A percentile compares a stretch with the other conserved stretches of the same genome.
Evolutionary conservation across 495 filamentous ascomycete genomes (phyloP).

Genomic region (Cercophora scortea): DNA sequence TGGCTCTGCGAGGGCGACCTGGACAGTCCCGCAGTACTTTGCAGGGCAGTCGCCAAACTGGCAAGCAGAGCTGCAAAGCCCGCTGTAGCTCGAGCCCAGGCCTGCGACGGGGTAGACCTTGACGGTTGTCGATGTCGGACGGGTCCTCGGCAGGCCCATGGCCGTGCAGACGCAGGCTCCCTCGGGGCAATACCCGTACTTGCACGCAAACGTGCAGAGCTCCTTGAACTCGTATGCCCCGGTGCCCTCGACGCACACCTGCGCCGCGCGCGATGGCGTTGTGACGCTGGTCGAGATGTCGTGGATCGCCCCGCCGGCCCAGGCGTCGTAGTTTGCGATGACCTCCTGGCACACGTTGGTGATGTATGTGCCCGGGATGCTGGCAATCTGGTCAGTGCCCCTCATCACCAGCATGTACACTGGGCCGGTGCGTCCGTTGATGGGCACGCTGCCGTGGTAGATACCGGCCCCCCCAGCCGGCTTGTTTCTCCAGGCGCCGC

Average conservation of each 20-base stretch:
- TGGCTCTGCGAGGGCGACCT: no score
- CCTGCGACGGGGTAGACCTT: no score
- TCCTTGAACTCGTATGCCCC: not conserved
- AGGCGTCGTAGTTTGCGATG: not conserved
- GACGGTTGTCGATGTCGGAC: no score
- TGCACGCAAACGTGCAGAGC: conserved; percentile 1
- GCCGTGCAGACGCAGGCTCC: conserved; percentile 1
- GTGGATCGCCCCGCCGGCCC: not conserved
- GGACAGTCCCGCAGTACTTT: not conserved
- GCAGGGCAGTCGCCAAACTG: not conserved
- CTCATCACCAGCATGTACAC: conserved; percentile 36
- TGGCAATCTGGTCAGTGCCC: conserved; percentile 15
- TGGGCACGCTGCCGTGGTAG: conserved; percentile 36
- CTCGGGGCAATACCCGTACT: conserved; percentile 3
- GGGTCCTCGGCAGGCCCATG: no score
- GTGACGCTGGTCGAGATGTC: no score
- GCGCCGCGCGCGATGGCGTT: no score
- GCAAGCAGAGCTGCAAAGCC: conserved; percentile 6
- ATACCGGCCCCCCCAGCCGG: conserved; percentile 32
- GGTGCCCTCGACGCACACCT: conserved; percentile 1
- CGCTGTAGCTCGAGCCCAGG: not conserved
- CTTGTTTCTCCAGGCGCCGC: conserved; percentile 22
- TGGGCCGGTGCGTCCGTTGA: conserved; percentile 37
- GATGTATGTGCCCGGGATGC: not conserved
- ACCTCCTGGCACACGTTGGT: conserved; percentile 1